Base-by-base conservation (phyloP, 2,329 filamentous ascomycete genomes). In the Apiospora sp. region DNA sequence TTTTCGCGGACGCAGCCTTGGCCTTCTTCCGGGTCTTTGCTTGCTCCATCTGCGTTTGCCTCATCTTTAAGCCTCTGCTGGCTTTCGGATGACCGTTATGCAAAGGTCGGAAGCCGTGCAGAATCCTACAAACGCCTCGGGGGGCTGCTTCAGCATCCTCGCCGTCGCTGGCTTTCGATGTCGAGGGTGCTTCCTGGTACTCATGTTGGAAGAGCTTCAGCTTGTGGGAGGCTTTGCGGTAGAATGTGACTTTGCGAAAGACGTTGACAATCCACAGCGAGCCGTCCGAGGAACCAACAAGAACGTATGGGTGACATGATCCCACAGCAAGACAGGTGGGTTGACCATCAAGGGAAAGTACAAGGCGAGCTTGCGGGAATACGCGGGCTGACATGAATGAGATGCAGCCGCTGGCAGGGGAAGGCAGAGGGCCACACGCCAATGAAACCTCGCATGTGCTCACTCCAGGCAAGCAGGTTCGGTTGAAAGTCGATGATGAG, bases 381-480 rank as follows among this genome's bases (percentile, higher is more conserved):
- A 87, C 86, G 6, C 86, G 84, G 68, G 86, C 81, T 77, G 89
- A 86, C 73, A 88, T 81, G 75, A 89, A 90, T 14, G 86, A 86
- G 34, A 90, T 78, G 43, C 86, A 85, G 2, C 86, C 87, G 76
- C 87, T 89, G 24, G 86, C 82, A 22, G 88, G 88, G 85, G 73
- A 86, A 87, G 3, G 87, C 85, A 0, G 87, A 87, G 2, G 89
- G 87, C 76, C 87, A 87, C 30, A 86, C 80, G 43, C 85, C 84
- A 72, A 87, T 84, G 80, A 87, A 91, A 7, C 88, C 88, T 71
- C 88, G 83, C 64, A 91, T 80, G 73, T 88, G 85, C 74, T 90
- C 87, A 78, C 84, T 87, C 85, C 88, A 91, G 27, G 83, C 81
- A 22, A 91, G 81, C 54, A 90, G 80, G 73, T 86, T 86, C 4